Evolutionary conservation across 352 stramenopile species (phyloP).

Genomic region (Phytophthora pisi): DNA sequence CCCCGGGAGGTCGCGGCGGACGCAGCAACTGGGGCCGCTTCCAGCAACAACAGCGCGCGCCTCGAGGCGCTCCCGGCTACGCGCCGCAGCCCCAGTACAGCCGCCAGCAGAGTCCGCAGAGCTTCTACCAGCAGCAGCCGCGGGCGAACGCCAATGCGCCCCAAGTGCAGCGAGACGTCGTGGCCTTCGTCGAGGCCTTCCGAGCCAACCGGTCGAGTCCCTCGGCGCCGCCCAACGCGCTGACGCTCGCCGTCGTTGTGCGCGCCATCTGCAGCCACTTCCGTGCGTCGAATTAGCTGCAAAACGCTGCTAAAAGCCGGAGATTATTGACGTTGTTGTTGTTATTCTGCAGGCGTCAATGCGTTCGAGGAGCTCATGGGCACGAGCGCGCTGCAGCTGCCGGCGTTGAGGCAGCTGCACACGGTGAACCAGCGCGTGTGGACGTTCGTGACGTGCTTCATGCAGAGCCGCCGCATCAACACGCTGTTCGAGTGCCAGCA

Average conservation of each 20-base stretch:
- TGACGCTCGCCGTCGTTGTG: slow-evolving; percentile 51
- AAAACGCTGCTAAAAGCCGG: not conserved
- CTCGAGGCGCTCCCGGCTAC: not conserved
- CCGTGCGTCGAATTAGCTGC: slow-evolving; percentile 34
- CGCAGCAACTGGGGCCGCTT: slow-evolving; percentile 38
- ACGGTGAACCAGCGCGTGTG: slow-evolving; percentile 76
- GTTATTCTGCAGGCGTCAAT: slow-evolving; percentile 38
- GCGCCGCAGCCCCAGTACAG: not conserved
- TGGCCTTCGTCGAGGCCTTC: slow-evolving; percentile 63
- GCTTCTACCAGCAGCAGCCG: not conserved
- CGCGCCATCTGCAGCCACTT: slow-evolving; percentile 72
- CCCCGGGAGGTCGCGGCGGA: slow-evolving; percentile 16
- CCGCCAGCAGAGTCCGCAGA: slow-evolving; percentile 7
- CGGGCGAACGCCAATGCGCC: not conserved
- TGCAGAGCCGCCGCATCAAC: slow-evolving; percentile 72
- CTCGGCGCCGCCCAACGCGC: slow-evolving; percentile 55
- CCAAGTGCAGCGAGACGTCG: slow-evolving; percentile 51
- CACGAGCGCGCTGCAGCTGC: slow-evolving; percentile 46
- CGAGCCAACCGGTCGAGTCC: slow-evolving; percentile 57
- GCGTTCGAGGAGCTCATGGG: slow-evolving; percentile 66
- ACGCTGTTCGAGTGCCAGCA: slow-evolving; percentile 79
- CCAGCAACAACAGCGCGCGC: slow-evolving; percentile 39
- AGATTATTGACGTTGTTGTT: not conserved
- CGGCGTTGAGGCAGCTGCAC: slow-evolving; percentile 60
- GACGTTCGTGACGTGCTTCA: slow-evolving; percentile 82